These are phyloP conservation scores for Sorghum bicolor DNA, from an alignment of 176 grass and related monocot species.

Conservation along the genomic window DNA sequence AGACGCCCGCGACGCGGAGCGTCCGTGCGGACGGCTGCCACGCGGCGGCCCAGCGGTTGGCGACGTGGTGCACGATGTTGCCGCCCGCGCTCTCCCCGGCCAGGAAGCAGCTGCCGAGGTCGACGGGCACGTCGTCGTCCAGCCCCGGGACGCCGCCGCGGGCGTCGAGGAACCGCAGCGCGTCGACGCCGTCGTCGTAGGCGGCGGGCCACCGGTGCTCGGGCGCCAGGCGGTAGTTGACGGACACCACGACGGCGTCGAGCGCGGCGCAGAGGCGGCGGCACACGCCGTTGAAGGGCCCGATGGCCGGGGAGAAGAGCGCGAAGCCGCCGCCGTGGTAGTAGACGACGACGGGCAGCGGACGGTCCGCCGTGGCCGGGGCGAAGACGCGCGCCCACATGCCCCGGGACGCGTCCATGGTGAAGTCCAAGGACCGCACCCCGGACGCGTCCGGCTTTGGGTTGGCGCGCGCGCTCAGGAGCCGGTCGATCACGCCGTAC, in stretches of 20 bases:
- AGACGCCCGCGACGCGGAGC: constrained; percentile 41
- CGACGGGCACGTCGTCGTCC: not conserved
- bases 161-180: constrained; percentile 27
- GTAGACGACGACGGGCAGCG: constrained; percentile 51
- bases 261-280: constrained; percentile 38
- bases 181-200: constrained; percentile 40
- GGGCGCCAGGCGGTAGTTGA: constrained; percentile 49
- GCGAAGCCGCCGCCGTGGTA: constrained; percentile 82
- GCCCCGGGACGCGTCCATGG: constrained; percentile 45
- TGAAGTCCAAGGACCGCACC: constrained; percentile 51
- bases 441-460: constrained; percentile 31
- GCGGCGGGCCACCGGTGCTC: constrained; percentile 46
- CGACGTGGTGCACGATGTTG: constrained; percentile 88
- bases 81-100: constrained; percentile 85
- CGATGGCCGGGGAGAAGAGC: constrained; percentile 54
- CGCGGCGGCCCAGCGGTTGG: constrained; percentile 26
- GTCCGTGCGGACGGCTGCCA: not conserved
- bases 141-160: not conserved
- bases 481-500: constrained; percentile 30
- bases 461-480: constrained; percentile 18
- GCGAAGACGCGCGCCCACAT: constrained; percentile 63
- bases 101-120: constrained; percentile 47
- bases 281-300: constrained; percentile 51
- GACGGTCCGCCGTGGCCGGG: not conserved
- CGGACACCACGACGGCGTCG: constrained; percentile 41